Percentiles rank a stretch among this genome's conserved stretches.
Evolutionary conservation across 2,329 filamentous ascomycete genomes (phyloP).

Genomic region (Zarea fungicola): DNA sequence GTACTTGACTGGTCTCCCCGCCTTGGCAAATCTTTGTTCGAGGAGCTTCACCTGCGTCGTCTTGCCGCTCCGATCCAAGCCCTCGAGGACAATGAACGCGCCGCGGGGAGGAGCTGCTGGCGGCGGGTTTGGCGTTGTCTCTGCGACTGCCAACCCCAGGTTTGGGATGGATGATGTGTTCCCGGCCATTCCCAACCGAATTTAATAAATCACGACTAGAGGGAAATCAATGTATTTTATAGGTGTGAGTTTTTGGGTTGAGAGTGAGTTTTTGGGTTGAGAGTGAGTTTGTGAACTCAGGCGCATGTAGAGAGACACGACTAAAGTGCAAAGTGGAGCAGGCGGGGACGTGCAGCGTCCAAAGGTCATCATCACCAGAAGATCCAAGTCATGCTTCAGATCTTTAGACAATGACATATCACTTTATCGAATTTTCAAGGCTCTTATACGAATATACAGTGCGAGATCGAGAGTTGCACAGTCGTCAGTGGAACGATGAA

Average conservation of each 20-base stretch:
- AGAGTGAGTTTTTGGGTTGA: too few relatives aligned
- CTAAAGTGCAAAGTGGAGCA: conserved; percentile 5
- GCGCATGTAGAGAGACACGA: neutral
- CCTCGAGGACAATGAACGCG: conserved; percentile 78
- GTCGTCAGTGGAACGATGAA: too few relatives aligned
- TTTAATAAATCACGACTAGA: neutral
- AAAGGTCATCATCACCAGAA: neutral
- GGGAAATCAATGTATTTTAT: too few relatives aligned
- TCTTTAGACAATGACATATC: neutral
- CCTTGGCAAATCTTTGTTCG: conserved; percentile 46
- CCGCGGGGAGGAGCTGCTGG: conserved; percentile 42
- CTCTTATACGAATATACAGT: too few relatives aligned
- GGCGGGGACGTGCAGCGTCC: neutral
- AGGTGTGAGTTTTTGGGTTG: too few relatives aligned
- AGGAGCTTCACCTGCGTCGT: conserved; percentile 80
- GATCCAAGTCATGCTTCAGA: neutral
- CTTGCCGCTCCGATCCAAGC: conserved; percentile 85
- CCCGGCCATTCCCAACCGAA: neutral
- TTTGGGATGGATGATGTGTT: too few relatives aligned
- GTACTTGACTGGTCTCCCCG: conserved; percentile 44
- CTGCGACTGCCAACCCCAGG: neutral
- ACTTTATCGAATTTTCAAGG: too few relatives aligned
- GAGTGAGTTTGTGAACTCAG: too few relatives aligned
- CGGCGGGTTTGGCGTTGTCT: neutral
- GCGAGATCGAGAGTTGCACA: too few relatives aligned